Conservation (phyloP, 148 eudicot species). For the Salicornia ramosissima region DNA sequence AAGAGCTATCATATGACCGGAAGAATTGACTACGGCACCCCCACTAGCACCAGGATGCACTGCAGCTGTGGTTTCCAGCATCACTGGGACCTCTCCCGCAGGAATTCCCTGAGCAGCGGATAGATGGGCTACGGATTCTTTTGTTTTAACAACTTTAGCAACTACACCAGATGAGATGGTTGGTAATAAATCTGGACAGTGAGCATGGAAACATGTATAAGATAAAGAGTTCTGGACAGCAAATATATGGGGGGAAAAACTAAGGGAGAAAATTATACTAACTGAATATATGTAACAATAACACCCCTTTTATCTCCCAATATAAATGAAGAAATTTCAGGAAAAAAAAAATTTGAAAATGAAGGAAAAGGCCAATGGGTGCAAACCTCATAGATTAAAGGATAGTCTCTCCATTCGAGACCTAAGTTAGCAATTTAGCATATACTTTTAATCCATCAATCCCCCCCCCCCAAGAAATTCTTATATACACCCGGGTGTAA, state of each 20-base stretch:
- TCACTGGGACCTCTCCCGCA: constrained; percentile 50
- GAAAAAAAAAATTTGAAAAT: background rate
- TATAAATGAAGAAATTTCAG: background rate
- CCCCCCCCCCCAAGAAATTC: too few species aligned
- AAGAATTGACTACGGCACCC: constrained; percentile 74
- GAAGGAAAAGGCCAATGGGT: background rate
- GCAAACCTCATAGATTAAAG: too few species aligned
- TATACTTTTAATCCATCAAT: too few species aligned
- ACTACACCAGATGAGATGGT: constrained; percentile 78
- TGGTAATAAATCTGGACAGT: constrained; percentile 58
- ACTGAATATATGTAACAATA: background rate
- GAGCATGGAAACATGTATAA: constrained; percentile 8
- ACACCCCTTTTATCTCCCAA: background rate
- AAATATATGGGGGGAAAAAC: background rate
- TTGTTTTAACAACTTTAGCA: constrained; percentile 76
- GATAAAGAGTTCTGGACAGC: background rate
- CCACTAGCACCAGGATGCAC: constrained; percentile 99
- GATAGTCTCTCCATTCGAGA: too few species aligned
- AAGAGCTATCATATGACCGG: constrained; percentile 85
- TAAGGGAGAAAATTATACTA: background rate
- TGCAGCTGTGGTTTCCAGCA: constrained; percentile 97
- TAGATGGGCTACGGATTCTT: constrained; percentile 20
- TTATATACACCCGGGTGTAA: too few species aligned
- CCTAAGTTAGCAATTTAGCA: too few species aligned
- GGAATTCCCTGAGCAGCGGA: constrained; percentile 14